Evolutionary conservation across 768 basidiomycete species (phyloP), one percentile per base, ranked within the genome.

Genomic region (Kwoniella pini): DNA sequence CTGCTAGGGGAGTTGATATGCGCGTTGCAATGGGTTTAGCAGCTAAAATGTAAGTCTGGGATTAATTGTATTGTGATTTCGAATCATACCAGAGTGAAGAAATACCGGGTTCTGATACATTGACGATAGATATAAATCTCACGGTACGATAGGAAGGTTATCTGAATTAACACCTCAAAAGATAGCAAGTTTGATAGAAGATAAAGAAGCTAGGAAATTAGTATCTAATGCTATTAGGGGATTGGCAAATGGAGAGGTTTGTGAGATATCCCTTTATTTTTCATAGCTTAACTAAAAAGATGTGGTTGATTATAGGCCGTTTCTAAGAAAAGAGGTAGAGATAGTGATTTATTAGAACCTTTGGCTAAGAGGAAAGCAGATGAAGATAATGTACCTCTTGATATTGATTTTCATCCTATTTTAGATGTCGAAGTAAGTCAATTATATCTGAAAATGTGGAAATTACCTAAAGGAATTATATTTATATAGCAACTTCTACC

Each of bases 401-500:
- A 62, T 51, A 63, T 64, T 5, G 68, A 69, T 15, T 72, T 72
- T 45, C 48, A 69, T 26, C 62, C 56, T 31, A 48, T 60, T 17
- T 39, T 54, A 9, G 65, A 72, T 61, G 60, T 67, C 13, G 70
- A 72, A 49, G 70, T 71, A 33, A 40, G 70, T n/a, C n/a, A n/a
- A n/a, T n/a, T n/a, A n/a, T n/a, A n/a, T n/a, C n/a, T n/a, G n/a
- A n/a, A n/a, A n/a, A n/a, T n/a, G n/a, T n/a, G n/a, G n/a, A n/a
- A n/a, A n/a, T n/a, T n/a, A n/a, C n/a, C n/a, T n/a, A n/a, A n/a
- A n/a, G n/a, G n/a, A n/a, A n/a, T n/a, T n/a, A n/a, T n/a, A n/a
- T n/a, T n/a, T n/a, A n/a, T n/a, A n/a, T 33, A 59, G 57, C 57
- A 61, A 49, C 81, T 96, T 42, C 81, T 77, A 62, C 78, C 77